Evolutionary conservation across 306 rosid species (phyloP), one percentile per base, ranked within the genome.

Genomic region (Acacia acuminata): DNA sequence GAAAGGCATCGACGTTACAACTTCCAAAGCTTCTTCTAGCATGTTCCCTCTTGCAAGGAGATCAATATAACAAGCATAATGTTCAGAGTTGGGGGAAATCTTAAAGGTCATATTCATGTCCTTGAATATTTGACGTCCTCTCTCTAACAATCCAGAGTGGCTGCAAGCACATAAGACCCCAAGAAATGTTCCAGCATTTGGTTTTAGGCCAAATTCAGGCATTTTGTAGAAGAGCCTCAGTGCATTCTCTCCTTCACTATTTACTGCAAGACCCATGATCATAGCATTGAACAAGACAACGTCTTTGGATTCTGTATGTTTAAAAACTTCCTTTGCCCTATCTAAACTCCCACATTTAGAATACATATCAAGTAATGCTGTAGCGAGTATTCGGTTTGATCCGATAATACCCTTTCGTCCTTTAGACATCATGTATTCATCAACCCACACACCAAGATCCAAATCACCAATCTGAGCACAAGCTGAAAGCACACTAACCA

Each of bases 221-320:
- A 88, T 87, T 78, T 55, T 88, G 60, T 80, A 51, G 68, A 91
- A 89, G 53, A 88, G 90, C 81, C 63, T 76, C 77, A 91, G 74
- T 69, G 93, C 93, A 75, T 86, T 88, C 73, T 79, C 86, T 79
- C 88, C 93, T 74, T 89, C 81, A 56, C 96, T 84, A 32, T 91
- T 86, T 5, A 87, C 84, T 58, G 92, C 95, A 79, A 89, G 90
- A 78, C 95, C 91, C 93, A 91, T 89, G 77, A 91, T 84, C 90
- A 89, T 89, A 71, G 89, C 90, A 56, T 89, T 91, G 85, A 89
- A 88, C 32, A 89, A 85, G 84, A 91, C 90, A 63, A 78, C 85
- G 83, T 91, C 93, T 89, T 89, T 88, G 68, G 76, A 75, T 71
- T 70, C 58, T 84, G 90, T 76, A 68, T 80, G 81, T 80, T 89